Evolutionary conservation across 2,329 filamentous ascomycete species (phyloP).

Genomic region (Chrysosporium queenslandicum): DNA sequence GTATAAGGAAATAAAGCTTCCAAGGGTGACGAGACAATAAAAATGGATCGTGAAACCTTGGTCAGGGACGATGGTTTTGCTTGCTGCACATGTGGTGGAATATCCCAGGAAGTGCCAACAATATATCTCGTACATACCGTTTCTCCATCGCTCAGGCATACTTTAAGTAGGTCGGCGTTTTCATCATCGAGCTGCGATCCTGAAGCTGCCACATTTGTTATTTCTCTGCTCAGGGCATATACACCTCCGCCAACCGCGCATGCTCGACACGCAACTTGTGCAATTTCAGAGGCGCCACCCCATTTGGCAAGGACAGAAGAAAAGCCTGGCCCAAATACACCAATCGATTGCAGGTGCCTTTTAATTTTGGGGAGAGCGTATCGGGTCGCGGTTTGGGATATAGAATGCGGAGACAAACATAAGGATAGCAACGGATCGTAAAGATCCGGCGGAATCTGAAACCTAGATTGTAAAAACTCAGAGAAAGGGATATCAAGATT

Average conservation of each 20-base stretch:
- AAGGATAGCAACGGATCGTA: constrained; percentile 59
- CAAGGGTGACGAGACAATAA: constrained; percentile 59
- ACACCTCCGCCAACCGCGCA: constrained; percentile 82
- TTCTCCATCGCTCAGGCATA: constrained; percentile 32
- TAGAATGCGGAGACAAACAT: constrained; percentile 57
- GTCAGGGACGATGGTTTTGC: constrained; percentile 18
- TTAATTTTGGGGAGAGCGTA: constrained; percentile 64
- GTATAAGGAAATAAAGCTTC: constrained; percentile 56
- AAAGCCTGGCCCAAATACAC: constrained; percentile 78
- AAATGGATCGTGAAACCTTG: constrained; percentile 52
- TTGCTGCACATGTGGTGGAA: constrained; percentile 20
- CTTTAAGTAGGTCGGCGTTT: constrained; percentile 20
- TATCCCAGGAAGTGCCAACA: constrained; percentile 32
- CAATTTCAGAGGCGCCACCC: constrained; percentile 79
- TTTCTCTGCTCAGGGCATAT: constrained; percentile 70
- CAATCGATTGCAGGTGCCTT: constrained; percentile 75
- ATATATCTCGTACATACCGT: constrained; percentile 29
- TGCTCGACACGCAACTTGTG: constrained; percentile 83
- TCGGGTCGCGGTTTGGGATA: constrained; percentile 49
- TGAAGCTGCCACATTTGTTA: constrained; percentile 34
- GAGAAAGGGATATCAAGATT: constrained; percentile 47
- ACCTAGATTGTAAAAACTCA: constrained; percentile 41
- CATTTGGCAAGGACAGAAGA: constrained; percentile 86
- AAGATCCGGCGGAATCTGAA: constrained; percentile 58
- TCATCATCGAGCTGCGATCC: constrained; percentile 7